These are phyloP conservation scores for Pyrus bretschneideri DNA, from an alignment of 306 rosid genomes.

Conservation along the genomic window DNA sequence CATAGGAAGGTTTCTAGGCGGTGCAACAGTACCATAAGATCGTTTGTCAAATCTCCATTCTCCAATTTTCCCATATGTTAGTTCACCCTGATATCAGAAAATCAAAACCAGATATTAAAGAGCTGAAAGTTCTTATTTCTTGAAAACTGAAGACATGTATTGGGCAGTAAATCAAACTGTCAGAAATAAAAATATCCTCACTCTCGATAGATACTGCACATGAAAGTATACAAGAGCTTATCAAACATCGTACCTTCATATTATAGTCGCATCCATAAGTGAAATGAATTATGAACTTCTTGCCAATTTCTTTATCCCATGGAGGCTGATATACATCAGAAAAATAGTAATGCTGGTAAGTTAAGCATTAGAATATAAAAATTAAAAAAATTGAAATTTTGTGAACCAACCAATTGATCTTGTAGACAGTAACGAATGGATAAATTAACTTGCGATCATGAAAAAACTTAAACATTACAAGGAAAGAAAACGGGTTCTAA, in stretches of 20 bases:
- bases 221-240: slow-evolving; percentile 6
- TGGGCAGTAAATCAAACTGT: neutral
- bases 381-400: neutral
- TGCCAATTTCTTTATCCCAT: slow-evolving; percentile 73
- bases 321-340: slow-evolving; percentile 65
- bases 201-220: neutral
- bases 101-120: slow-evolving; percentile 13
- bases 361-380: neutral
- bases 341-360: slow-evolving; percentile 21
- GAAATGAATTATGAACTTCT: slow-evolving; percentile 76
- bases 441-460: slow-evolving; percentile 1
- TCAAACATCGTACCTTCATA: slow-evolving; percentile 57
- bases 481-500: neutral
- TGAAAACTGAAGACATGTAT: neutral
- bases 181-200: neutral
- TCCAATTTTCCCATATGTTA: slow-evolving; percentile 92
- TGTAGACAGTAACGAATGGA: neutral
- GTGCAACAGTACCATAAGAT: slow-evolving; percentile 41
- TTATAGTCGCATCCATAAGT: slow-evolving; percentile 91
- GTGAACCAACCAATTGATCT: neutral
- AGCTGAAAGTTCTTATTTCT: neutral
- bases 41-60: slow-evolving; percentile 99
- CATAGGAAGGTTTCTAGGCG: slow-evolving; percentile 71
- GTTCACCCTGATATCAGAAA: slow-evolving; percentile 54
- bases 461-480: neutral